Base-by-base conservation (phyloP, 495 filamentous ascomycete species). In the Penicillium mononematosum region DNA sequence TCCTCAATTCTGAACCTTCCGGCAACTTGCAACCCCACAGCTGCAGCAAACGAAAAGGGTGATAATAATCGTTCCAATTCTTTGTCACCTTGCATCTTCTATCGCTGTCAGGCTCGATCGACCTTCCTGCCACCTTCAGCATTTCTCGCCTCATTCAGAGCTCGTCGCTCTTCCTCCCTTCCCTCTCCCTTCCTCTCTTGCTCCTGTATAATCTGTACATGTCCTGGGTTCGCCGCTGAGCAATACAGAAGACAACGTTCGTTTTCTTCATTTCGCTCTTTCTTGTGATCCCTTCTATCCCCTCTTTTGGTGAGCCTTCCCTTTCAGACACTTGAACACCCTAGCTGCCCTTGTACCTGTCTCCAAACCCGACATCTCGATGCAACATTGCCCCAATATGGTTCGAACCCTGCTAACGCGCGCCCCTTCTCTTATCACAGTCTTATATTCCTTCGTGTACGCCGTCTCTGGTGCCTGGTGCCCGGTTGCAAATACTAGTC, bases 1-100 rank as follows among this genome's bases (percentile, higher is more conserved):
- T 61, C 59, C 58, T 51, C 63, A 66, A 68, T 70, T 65, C 63
- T 58, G 64, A 66, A 71, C 53, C 44, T 65, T 61, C 64, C 69
- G 62, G 45, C 51, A 56, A 39, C 65, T 58, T 61, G 53, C 68
- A 62, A 62, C 53, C 64, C 60, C 53, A 43, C 54, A 48, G 39
- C 60, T 61, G 65, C 55, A 59, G 27, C 45, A 74, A 73, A 76
- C 68, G 65, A 72, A 72, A 70, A 63, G 70, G 65, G 61, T 65
- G 53, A 61, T 60, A 63, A 62, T 61, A 53, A 56, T 64, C 56
- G 43, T 65, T 50, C 54, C 65, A 68, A 68, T 68, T 67, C 63
- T 64, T 66, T 66, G 63, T 72, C 67, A 64, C 75, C 71, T 77
- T 77, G 70, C 73, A 64, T 75, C 59, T 67, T 50, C 54, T 54